Base-by-base conservation (phyloP, 2,329 filamentous ascomycete genomes). In the Hypomyces rosellus region DNA sequence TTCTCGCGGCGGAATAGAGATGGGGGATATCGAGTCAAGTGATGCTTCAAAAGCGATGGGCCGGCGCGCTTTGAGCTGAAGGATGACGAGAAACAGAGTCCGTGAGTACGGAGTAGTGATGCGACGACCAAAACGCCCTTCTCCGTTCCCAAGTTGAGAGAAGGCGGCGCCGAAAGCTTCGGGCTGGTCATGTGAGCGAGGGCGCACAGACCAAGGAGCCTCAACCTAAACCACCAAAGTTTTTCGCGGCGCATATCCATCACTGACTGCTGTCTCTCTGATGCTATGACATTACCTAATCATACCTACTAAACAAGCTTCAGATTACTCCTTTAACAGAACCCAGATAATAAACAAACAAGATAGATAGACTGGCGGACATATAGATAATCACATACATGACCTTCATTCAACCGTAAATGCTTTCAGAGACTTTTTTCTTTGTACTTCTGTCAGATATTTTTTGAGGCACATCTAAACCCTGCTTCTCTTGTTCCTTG, bases 121-220 rank as follows among this genome's bases (percentile, higher is more conserved):
- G 51, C 51, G 51, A 45, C 51, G 46, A 44, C 46, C 46, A 50
- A 49, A 44, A 48, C 51, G 51, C 48, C 51, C 48, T 53, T 44
- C 34, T 50, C 44, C 38, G 51, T 50, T 47, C 48, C 42, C 46
- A 33, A 39, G 37, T 18, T n/a, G 9, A 11, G 48, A 50, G 34
- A 42, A 43, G 39, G 44, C 34, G 44, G 43, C 43, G 48, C 51
- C 43, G 48, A 39, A 36, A 30, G 25, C 25, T 30, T 30, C 25
- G 25, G 25, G 25, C 8, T 30, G 61, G 61, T 67, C 65, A 67
- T 65, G 61, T 66, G 64, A 66, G 58, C 49, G 36, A 30, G 33
- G 3, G 54, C 49, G 65, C 63, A 65, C 59, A 57, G 58, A 51
- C 59, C 59, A 56, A 9, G 16, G 39, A 38, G 25, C 25, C 25